These are phyloP conservation scores for Trichoderma koningiopsis DNA, from an alignment of 2,329 filamentous ascomycete species.

Conservation along the genomic window DNA sequence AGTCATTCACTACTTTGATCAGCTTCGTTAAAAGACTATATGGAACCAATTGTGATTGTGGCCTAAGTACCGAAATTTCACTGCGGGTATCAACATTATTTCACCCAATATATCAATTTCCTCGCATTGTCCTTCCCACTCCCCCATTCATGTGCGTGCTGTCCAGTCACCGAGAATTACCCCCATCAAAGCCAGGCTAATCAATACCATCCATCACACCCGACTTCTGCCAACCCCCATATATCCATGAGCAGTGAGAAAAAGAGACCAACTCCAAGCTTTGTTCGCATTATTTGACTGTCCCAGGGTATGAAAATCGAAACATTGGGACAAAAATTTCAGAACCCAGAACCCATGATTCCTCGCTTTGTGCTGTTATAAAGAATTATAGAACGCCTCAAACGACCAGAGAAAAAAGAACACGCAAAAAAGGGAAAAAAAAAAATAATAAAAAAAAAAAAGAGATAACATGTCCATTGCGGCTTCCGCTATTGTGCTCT, in stretches of 20 bases:
- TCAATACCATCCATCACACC: constrained; percentile 15
- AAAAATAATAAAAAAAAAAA: background rate
- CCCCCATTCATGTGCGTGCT: background rate
- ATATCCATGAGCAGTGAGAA: constrained; percentile 33
- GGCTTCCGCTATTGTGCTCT: background rate
- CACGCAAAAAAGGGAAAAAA: background rate
- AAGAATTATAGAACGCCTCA: constrained; percentile 15
- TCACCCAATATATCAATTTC: constrained; percentile 18
- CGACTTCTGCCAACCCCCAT: constrained; percentile 25
- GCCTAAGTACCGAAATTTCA: constrained; percentile 18
- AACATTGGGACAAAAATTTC: background rate
- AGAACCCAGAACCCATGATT: background rate
- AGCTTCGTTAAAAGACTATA: background rate
- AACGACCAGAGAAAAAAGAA: background rate
- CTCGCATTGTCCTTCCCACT: constrained; percentile 1
- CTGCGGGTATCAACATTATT: constrained; percentile 25
- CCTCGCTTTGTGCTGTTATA: constrained; percentile 15
- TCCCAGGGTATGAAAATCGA: constrained; percentile 26
- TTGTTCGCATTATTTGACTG: constrained; percentile 21
- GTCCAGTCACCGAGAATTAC: background rate
- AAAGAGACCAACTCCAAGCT: constrained; percentile 26
- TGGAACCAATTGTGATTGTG: background rate
- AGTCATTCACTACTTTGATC: background rate
- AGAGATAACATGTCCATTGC: background rate
- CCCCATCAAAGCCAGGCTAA: constrained; percentile 4